Base-by-base conservation (phyloP, 2,329 filamentous ascomycete species). In the Fulvia fulva region DNA sequence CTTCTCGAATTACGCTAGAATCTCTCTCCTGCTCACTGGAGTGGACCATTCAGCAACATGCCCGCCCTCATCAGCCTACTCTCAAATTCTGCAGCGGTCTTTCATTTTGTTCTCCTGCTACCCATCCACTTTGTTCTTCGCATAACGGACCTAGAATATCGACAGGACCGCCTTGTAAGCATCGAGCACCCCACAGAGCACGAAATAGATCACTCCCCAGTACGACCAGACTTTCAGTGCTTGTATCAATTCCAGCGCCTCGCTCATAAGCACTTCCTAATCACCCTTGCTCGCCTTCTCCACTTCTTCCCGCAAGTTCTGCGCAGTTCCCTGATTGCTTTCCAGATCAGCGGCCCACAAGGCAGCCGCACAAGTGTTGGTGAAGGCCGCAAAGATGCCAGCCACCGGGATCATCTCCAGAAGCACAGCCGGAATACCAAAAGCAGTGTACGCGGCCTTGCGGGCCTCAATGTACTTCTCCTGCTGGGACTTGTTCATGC, bases 341-440 rank as follows among this genome's bases (percentile, higher is more conserved):
- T 76, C 74, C 23, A 75, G 57, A 50, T 76, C 91, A 19, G 90
- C 89, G 43, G 93, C 92, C 91, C 91, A 97, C n/a, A 97, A 77
- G 7, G 93, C 93, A 55, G 92, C 93, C 7, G 91, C 93, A 58
- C 96, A 91, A 1, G 90, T 88, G 73, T 96, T 97, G 16, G 91
- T 96, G 73, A 95, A 97, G 0, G 88, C 83, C 70, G 96, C 96
- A 60, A 93, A 81, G 54, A 96, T 88, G 5, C 89, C 92, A 6
- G 82, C 85, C 61, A 97, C 77, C 0, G 93, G 93, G 1, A 97
- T 57, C 79, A 96, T 87, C 72, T 97, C 91, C 3, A 97, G 80
- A 0, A 94, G 75, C 50, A 89, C 90, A 5, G 91, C 88, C 2
- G 90, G 84, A 57, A 96, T 89, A 6, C 92, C 95, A 63, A 83